Evolutionary conservation across 495 filamentous ascomycete genomes (phyloP).

Genomic region (Xylaria acuta): DNA sequence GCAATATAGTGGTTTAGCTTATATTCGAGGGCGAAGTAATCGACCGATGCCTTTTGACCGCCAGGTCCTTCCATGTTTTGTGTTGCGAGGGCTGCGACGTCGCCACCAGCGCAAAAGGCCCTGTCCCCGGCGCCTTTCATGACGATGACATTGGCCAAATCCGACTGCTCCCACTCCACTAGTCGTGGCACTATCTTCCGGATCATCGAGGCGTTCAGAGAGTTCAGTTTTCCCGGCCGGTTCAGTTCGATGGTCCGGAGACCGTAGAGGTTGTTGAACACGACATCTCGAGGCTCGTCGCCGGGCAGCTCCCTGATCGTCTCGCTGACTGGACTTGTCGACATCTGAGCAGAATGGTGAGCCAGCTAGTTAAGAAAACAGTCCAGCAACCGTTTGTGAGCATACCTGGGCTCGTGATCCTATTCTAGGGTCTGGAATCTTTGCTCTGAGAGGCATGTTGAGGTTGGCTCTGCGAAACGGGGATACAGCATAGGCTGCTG

Average conservation of each 20-base stretch:
- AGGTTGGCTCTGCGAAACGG: slow-evolving; percentile 43
- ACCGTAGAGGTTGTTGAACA: slow-evolving; percentile 87
- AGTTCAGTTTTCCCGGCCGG: slow-evolving; percentile 86
- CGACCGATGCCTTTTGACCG: slow-evolving; percentile 71
- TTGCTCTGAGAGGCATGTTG: slow-evolving; percentile 88
- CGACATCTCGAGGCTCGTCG: slow-evolving; percentile 87
- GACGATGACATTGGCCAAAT: slow-evolving; percentile 89
- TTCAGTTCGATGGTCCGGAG: slow-evolving; percentile 94
- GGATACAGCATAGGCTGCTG: slow-evolving; percentile 46
- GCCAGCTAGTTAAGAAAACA: background rate
- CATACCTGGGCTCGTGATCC: slow-evolving; percentile 58
- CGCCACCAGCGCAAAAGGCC: slow-evolving; percentile 93
- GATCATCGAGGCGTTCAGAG: slow-evolving; percentile 91
- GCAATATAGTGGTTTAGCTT: slow-evolving; percentile 92
- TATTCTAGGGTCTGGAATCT: slow-evolving; percentile 70
- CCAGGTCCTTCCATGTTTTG: slow-evolving; percentile 70
- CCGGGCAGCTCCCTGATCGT: slow-evolving; percentile 59
- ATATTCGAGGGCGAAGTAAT: slow-evolving; percentile 94
- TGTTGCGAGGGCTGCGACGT: slow-evolving; percentile 77
- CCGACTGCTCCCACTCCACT: slow-evolving; percentile 91
- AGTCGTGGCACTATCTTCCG: slow-evolving; percentile 88
- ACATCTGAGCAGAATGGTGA: slow-evolving; percentile 58
- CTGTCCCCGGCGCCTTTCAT: slow-evolving; percentile 84
- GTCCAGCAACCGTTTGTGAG: background rate
- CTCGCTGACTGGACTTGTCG: slow-evolving; percentile 44